Conservation (phyloP, 2,329 filamentous ascomycete species). For the Alternaria arborescens region DNA sequence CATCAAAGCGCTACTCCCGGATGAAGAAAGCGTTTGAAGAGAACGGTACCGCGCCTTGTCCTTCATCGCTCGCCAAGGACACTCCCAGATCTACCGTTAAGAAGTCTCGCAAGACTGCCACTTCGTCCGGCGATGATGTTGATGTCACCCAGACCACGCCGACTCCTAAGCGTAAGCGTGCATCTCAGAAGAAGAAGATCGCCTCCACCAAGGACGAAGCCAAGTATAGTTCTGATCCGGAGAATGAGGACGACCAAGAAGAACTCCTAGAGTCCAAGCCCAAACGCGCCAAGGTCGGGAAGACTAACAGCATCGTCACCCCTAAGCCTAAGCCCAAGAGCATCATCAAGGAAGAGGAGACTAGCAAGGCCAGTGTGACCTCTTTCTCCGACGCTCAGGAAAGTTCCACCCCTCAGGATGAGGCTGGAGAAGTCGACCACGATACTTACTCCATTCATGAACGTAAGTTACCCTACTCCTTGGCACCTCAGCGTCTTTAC, state of each 20-base stretch:
- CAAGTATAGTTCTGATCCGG: slow-evolving; percentile 1
- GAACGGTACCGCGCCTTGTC: slow-evolving; percentile 12
- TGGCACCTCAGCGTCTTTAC: not conserved
- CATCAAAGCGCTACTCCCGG: slow-evolving; percentile 44
- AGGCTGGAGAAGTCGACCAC: not conserved
- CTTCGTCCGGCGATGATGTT: not conserved
- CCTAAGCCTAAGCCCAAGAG: not conserved
- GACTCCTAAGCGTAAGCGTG: slow-evolving; percentile 35
- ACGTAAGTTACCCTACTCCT: not conserved
- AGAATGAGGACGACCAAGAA: slow-evolving; percentile 8
- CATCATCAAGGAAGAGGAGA: slow-evolving; percentile 1
- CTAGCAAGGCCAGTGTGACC: slow-evolving; percentile 1
- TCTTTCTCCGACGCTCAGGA: slow-evolving; percentile 19
- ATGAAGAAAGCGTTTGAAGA: slow-evolving; percentile 44
- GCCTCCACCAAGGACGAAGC: not conserved
- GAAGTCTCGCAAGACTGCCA: slow-evolving; percentile 9
- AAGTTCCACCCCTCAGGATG: not conserved
- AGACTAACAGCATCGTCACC: not conserved
- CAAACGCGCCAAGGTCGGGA: slow-evolving; percentile 17
- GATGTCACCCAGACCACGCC: not conserved
- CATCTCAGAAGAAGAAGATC: slow-evolving; percentile 13
- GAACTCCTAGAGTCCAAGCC: not conserved
- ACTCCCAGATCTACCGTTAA: slow-evolving; percentile 7
- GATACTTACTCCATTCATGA: not conserved
- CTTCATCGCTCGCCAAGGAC: slow-evolving; percentile 2